Percentiles rank a stretch among this genome's conserved stretches.
phyloP scores from a whole-genome alignment of 805 yeast species.

The Lipomyces sp. region DNA sequence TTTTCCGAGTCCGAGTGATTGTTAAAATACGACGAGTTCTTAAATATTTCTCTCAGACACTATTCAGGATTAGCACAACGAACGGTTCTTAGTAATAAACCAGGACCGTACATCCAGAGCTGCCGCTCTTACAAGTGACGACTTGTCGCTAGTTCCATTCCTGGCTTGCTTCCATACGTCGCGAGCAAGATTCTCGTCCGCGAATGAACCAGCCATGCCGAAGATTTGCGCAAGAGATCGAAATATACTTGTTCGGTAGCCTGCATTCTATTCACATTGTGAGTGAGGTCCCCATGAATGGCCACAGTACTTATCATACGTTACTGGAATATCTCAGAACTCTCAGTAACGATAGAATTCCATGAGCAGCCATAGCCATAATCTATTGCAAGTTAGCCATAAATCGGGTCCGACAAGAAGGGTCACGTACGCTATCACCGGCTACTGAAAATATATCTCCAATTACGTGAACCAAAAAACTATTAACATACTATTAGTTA shows the following conservation, averaged over 20 bases:
- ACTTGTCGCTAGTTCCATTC: constrained; percentile 40
- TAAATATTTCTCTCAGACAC: constrained; percentile 30
- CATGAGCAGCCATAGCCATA: constrained; percentile 44
- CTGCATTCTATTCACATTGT: constrained; percentile 37
- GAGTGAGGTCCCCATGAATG: not conserved
- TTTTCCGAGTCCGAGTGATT: constrained; percentile 36
- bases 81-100: constrained; percentile 4
- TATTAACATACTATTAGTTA: constrained; percentile 10
- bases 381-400: constrained; percentile 34
- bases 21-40: constrained; percentile 33
- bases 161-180: constrained; percentile 45
- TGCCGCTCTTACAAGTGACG: constrained; percentile 43
- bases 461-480: constrained; percentile 39
- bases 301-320: constrained; percentile 22
- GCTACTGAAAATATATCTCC: constrained; percentile 41
- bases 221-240: constrained; percentile 38
- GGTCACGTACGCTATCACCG: constrained; percentile 40
- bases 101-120: constrained; percentile 41
- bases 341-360: constrained; percentile 41
- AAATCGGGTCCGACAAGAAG: not conserved
- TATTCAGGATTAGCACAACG: not conserved
- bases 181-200: constrained; percentile 44
- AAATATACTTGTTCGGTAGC: constrained; percentile 40
- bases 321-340: constrained; percentile 38
- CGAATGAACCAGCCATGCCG: constrained; percentile 40